Base-by-base conservation (phyloP, 345 rosid genomes). In the Eucalyptus marginata region DNA sequence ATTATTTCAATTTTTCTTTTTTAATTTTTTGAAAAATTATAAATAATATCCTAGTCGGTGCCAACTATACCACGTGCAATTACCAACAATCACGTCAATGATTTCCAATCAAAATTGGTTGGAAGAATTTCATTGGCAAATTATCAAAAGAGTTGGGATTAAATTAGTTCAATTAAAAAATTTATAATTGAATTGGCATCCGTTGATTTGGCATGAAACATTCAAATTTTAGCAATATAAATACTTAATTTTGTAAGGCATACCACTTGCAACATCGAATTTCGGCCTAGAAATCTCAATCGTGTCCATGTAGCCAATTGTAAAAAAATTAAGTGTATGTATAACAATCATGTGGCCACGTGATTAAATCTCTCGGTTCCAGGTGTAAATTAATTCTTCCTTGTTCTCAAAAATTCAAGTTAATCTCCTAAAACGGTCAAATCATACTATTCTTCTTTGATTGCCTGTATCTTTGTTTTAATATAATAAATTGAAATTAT, bases 191-290 rank as follows among this genome's bases (percentile, higher is more conserved):
- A 64, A 64, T 64, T 13, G 36, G 4, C 17, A 64, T 64, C 36
- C 5, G 0, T 64, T 64, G 71, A n/a, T n/a, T 62, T 62, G 4
- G 0, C 16, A 6, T 27, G 1, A 0, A 62, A 62, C 4, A 6
- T 62, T 7, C 5, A 29, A 0, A 64, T 64, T 7, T 64, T 64
- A 64, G 71, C 71, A 64, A 13, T n/a, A 13, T n/a, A 29, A 13
- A n/a, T 3, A 29, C 36, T n/a, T 64, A 7, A n/a, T 64, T 5
- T 13, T 29, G 3, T 64, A 64, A 64, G 33, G 71, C 16, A 29
- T 64, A 13, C 8, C n/a, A 59, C 66, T 27, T 59, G 66, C 66
- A 59, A 64, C 33, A 64, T 64, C 18, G 4, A 64, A 64, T 29
- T 64, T 64, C 10, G 5, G 33, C 71, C 71, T 13, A 29, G 71